Evolutionary conservation across 208 protist species (phyloP).

Genomic region (Porcisia hertigi): DNA sequence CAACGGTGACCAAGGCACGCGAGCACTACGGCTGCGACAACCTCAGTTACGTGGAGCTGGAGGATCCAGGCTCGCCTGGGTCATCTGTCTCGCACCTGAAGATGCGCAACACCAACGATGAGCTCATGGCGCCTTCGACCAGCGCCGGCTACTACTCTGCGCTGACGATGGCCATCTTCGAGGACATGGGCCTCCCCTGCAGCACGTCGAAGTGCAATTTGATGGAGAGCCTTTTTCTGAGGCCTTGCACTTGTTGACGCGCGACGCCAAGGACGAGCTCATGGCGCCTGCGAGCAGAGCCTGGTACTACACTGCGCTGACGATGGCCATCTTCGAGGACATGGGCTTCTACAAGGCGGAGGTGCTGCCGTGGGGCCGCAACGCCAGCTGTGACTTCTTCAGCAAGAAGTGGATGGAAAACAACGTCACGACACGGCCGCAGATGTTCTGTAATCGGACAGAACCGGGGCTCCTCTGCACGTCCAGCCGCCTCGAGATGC

Average conservation of each 20-base stretch:
- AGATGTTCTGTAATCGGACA: conserved; percentile 77
- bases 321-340: conserved; percentile 80
- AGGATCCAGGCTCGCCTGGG: conserved; percentile 56
- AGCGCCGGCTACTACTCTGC: no score
- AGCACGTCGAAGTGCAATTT: no score
- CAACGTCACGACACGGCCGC: conserved; percentile 29
- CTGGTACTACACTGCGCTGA: conserved; percentile 71
- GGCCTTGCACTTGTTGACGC: conserved; percentile 66
- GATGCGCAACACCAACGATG: no score
- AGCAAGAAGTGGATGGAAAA: conserved; percentile 41
- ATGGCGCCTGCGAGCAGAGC: conserved; percentile 50
- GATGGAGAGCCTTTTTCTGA: conserved; percentile 25
- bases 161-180: no score
- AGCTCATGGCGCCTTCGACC: no score
- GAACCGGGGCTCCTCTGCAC: no score
- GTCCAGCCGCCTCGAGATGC: no score
- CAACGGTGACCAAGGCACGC: conserved; percentile 34
- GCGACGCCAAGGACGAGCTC: conserved; percentile 74
- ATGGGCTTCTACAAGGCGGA: conserved; percentile 78
- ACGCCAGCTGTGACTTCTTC: conserved; percentile 56
- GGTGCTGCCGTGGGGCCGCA: conserved; percentile 64
- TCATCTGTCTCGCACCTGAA: no score
- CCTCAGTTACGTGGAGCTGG: conserved; percentile 67
- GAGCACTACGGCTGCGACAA: conserved; percentile 69
- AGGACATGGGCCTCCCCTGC: no score